Evolutionary conservation across 1,284 basidiomycete genomes (phyloP), one percentile per base, ranked within the genome.

Genomic region (Marasmius fiardii): DNA sequence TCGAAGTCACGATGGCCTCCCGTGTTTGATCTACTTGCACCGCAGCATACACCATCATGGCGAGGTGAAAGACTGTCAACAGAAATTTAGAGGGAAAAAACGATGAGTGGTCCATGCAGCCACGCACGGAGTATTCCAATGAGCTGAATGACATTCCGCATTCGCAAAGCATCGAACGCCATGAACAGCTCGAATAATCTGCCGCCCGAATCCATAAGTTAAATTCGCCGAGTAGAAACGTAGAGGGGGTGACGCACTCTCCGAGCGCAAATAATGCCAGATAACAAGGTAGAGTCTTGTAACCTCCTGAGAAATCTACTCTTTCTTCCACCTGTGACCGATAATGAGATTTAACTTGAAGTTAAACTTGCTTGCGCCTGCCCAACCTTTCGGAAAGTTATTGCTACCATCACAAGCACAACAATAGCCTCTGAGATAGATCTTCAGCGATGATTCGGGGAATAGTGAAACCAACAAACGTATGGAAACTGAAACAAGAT

Each of bases 261-360:
- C 86, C 89, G n/a, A 92, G 74, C 35, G 84, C 82, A 68, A 91
- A 92, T 12, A 92, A 75, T 2, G 88, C 88, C 8, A 92, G 80
- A 68, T 91, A 92, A 68, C 90, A 92, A 60, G 90, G 85, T 59
- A 92, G 68, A n/a, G 90, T 92, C 87, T 92, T 52, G n/a, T 56
- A 45, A 43, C 3, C 67, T 14, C 1, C 37, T 8, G 41, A 68
- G 51, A 87, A 76, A 31, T 71, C 68, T 31, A 85, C 78, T 60
- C 79, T 63, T 37, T 75, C 70, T 54, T 80, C 75, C 33, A 90
- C 85, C 85, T 88, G 61, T 34, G 37, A 26, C 28, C 10, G 5
- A 53, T 52, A 51, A 21, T 34, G 39, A 45, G 44, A 43, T 52
- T 53, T 54, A 52, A 41, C 54, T 54, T 52, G 26, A 33, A 14